Conservation (phyloP, 2,329 filamentous ascomycete genomes). For the Fusarium newnesense region DNA sequence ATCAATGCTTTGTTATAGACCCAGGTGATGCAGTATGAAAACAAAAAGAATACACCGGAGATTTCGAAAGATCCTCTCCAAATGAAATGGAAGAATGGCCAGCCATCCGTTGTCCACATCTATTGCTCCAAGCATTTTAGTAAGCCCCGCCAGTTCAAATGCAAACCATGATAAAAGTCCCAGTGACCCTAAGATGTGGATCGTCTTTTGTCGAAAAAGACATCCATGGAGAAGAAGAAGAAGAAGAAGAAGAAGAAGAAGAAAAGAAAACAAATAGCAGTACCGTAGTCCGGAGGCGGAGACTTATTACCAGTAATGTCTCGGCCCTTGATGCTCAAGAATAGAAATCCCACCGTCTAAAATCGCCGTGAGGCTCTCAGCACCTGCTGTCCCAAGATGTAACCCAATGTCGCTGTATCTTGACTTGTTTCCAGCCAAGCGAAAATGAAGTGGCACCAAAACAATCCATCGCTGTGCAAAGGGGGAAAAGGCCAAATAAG, state of each 20-base stretch:
- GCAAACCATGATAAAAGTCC: slow-evolving; percentile 34
- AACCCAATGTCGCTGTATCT: slow-evolving; percentile 30
- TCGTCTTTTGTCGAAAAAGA: slow-evolving; percentile 26
- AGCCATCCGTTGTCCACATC: slow-evolving; percentile 23
- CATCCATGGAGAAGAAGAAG: slow-evolving; percentile 18
- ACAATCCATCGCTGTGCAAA: slow-evolving; percentile 44
- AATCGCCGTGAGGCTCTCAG: slow-evolving; percentile 45
- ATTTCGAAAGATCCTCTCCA: slow-evolving; percentile 6
- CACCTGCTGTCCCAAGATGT: slow-evolving; percentile 40
- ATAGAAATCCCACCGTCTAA: slow-evolving; percentile 22
- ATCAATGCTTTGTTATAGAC: slow-evolving; percentile 30
- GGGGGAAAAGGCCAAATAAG: slow-evolving; percentile 2
- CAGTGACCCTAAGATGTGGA: slow-evolving; percentile 30
- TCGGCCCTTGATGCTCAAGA: slow-evolving; percentile 7
- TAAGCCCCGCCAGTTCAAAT: slow-evolving; percentile 21
- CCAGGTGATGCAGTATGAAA: not conserved
- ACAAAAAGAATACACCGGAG: slow-evolving; percentile 11
- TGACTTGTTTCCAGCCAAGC: slow-evolving; percentile 29
- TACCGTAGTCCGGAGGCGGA: not conserved
- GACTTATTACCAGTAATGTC: slow-evolving; percentile 20
- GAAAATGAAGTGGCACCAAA: slow-evolving; percentile 25
- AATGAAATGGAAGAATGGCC: slow-evolving; percentile 32
- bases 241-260: not conserved
- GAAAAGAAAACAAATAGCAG: not conserved
- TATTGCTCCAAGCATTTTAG: slow-evolving; percentile 16